phyloP scores from a whole-genome alignment of 768 basidiomycete genomes.

The Boletus vinaceobasis region DNA sequence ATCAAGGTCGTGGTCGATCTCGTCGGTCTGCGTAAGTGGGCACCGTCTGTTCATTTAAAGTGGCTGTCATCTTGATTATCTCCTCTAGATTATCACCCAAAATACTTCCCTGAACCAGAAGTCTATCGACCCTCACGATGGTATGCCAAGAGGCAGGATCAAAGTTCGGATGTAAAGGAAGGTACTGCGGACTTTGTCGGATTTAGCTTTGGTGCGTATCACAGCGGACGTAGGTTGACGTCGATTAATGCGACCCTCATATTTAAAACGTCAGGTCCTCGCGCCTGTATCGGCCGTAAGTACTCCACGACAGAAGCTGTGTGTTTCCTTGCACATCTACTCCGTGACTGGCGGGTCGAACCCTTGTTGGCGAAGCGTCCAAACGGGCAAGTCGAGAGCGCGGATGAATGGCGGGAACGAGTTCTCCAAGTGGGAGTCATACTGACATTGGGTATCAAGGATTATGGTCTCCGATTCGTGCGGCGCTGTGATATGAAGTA shows the following conservation, averaged over 20 bases:
- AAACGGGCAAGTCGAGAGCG: slow-evolving; percentile 5
- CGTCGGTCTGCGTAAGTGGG: slow-evolving; percentile 27
- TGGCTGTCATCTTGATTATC: not conserved
- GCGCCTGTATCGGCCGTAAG: slow-evolving; percentile 50
- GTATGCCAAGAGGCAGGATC: slow-evolving; percentile 21
- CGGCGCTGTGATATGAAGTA: too few species aligned
- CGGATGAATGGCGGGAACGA: slow-evolving; percentile 14
- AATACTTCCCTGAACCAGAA: slow-evolving; percentile 34
- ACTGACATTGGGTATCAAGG: slow-evolving; percentile 15
- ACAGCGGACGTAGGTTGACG: not conserved
- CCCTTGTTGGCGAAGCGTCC: slow-evolving; percentile 31
- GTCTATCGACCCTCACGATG: slow-evolving; percentile 38
- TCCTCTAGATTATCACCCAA: slow-evolving; percentile 33
- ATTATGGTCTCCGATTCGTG: slow-evolving; percentile 10
- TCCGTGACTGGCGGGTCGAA: slow-evolving; percentile 51
- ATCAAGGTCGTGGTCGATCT: slow-evolving; percentile 24
- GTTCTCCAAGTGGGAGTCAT: slow-evolving; percentile 11
- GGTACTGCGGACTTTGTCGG: slow-evolving; percentile 7
- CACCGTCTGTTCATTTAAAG: not conserved
- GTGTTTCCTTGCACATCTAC: slow-evolving; percentile 48
- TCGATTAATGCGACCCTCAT: not conserved
- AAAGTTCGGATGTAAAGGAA: not conserved
- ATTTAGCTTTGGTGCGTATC: slow-evolving; percentile 17
- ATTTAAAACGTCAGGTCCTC: slow-evolving; percentile 35
- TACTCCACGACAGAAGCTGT: slow-evolving; percentile 52